These are phyloP conservation scores for Lactifluus piperatus DNA, from an alignment of 768 basidiomycete species.

Conservation along the genomic window DNA sequence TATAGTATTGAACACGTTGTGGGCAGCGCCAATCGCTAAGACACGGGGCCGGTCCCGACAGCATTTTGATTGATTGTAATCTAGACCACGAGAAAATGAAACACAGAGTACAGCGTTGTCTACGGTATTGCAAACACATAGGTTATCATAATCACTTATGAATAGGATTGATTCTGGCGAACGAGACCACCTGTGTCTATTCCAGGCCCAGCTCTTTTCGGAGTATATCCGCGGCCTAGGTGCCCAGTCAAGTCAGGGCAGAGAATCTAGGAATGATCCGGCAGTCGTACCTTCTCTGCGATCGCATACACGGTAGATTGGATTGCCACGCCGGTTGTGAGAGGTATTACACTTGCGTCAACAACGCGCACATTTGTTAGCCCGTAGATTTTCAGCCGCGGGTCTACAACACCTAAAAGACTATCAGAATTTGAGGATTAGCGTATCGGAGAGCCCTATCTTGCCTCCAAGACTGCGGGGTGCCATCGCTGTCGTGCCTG, in stretches of 20 bases:
- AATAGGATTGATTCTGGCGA: not conserved
- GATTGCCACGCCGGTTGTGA: conserved; percentile 19
- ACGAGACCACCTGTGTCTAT: not conserved
- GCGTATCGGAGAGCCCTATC: not conserved
- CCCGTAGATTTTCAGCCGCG: conserved; percentile 16
- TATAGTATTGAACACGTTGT: not conserved
- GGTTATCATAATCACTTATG: not conserved
- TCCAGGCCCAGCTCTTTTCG: conserved; percentile 14
- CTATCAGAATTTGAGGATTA: not conserved
- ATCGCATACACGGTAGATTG: conserved; percentile 16
- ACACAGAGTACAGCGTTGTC: not conserved
- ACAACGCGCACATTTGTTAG: conserved; percentile 16
- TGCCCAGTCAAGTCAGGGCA: not conserved
- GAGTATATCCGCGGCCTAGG: conserved; percentile 12
- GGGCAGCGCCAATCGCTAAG: not conserved
- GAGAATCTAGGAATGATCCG: not conserved
- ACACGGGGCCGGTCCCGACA: not conserved
- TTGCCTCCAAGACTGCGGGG: conserved; percentile 16
- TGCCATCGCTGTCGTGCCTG: conserved; percentile 18
- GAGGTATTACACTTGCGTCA: conserved; percentile 17
- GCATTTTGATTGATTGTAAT: too few species aligned
- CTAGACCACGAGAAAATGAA: too few species aligned
- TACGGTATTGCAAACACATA: too few species aligned
- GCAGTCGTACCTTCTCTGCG: conserved; percentile 14
- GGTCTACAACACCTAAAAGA: conserved; percentile 14